Conservation (phyloP, 129 eudicot species). For the carrot (Daucus carota) region DH1_v3.0 NC_030384.2:45068501-45069000, state of each 20-base stretch:
- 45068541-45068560: conserved; percentile 35
- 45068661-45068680: not conserved
- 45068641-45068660: not conserved
- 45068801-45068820: conserved; percentile 48
- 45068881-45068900: conserved; percentile 33
- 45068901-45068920: conserved; percentile 32
- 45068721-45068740: not conserved
- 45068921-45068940: not conserved
- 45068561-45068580: conserved; percentile 40
- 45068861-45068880: conserved; percentile 40
- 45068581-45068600: conserved; percentile 52
- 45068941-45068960: not conserved
- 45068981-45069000: not conserved
- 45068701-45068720: not conserved
- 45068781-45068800: conserved; percentile 32
- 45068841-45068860: conserved; percentile 35
- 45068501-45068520: conserved; percentile 24
- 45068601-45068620: not conserved
- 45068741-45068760: too few relatives aligned
- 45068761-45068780: not conserved
- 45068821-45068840: conserved; percentile 38
- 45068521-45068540: conserved; percentile 33
- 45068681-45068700: not conserved
- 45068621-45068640: not conserved
- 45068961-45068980: not conserved